A percentile compares a stretch with the other conserved stretches of the same genome.
Evolutionary conservation across 805 yeast genomes (phyloP).

Genomic region (Schwanniomyces polymorphus): DNA sequence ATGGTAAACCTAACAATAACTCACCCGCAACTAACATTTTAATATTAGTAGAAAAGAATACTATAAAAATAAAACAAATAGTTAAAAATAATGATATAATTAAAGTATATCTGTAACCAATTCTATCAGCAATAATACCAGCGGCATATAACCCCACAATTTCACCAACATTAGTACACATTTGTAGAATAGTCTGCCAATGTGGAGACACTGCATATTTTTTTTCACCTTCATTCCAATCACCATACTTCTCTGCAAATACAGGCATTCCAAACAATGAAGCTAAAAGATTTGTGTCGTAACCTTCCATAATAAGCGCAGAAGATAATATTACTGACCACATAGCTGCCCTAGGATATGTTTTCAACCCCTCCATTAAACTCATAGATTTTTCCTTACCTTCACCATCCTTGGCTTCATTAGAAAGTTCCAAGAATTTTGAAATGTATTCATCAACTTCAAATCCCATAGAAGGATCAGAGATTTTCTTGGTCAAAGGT

Average conservation of each 20-base stretch:
- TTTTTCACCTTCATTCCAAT: constrained; percentile 18
- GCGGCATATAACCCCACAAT: constrained; percentile 46
- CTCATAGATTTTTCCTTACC: constrained; percentile 34
- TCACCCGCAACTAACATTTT: constrained; percentile 44
- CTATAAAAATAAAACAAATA: constrained; percentile 34
- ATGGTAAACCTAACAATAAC: constrained; percentile 41
- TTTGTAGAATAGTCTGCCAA: constrained; percentile 37
- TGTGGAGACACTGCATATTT: constrained; percentile 32
- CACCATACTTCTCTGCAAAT: constrained; percentile 32
- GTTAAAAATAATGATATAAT: constrained; percentile 21
- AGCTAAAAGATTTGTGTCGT: constrained; percentile 32
- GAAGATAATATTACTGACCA: constrained; percentile 8
- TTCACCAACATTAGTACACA: constrained; percentile 29
- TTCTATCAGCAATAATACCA: constrained; percentile 41
- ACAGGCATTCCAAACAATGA: constrained; percentile 37
- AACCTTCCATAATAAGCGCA: constrained; percentile 43
- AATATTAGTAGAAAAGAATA: constrained; percentile 39
- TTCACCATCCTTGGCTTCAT: constrained; percentile 28
- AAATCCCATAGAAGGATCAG: constrained; percentile 8
- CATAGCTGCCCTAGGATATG: constrained; percentile 27
- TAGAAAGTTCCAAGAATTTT: constrained; percentile 36
- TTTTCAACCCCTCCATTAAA: constrained; percentile 31
- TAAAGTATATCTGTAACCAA: constrained; percentile 43
- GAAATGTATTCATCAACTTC: constrained; percentile 33
- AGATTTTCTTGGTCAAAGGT: neutral